These are phyloP conservation scores for Maudiozyma turicensis DNA, from an alignment of 805 yeast genomes.

Conservation along the genomic window DNA sequence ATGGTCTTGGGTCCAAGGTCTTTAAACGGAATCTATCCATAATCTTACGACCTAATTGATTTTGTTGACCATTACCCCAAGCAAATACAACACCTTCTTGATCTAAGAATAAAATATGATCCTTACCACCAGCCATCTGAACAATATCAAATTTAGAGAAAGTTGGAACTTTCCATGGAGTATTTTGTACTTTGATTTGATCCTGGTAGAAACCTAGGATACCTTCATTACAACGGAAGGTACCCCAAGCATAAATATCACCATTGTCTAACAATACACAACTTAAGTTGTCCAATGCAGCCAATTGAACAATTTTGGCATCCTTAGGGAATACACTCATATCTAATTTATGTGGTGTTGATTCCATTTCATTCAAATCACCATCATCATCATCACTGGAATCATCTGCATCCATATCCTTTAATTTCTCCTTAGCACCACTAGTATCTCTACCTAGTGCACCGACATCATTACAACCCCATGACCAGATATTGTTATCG, in stretches of 20 bases:
- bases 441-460: conserved; percentile 85
- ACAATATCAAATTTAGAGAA: conserved; percentile 52
- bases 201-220: conserved; percentile 66
- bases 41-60: conserved; percentile 81
- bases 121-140: conserved; percentile 86
- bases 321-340: conserved; percentile 48
- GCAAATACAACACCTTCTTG: conserved; percentile 80
- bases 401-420: conserved; percentile 53
- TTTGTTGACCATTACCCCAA: conserved; percentile 96
- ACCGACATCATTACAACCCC: conserved; percentile 95
- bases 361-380: conserved; percentile 78
- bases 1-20: conserved; percentile 70
- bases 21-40: conserved; percentile 67
- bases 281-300: conserved; percentile 88
- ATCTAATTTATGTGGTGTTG: conserved; percentile 70
- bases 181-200: conserved; percentile 49
- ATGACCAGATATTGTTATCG: conserved; percentile 80
- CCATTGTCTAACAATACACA: conserved; percentile 74
- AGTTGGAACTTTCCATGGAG: conserved; percentile 50
- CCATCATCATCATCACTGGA: conserved; percentile 61
- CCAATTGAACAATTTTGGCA: conserved; percentile 60
- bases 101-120: conserved; percentile 80
- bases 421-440: conserved; percentile 50
- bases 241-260: conserved; percentile 95
- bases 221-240: conserved; percentile 91